A percentile compares a stretch with the other conserved stretches of the same genome.
Conservation (phyloP, 2,329 filamentous ascomycete genomes). For the Botrytis cinerea region DNA sequence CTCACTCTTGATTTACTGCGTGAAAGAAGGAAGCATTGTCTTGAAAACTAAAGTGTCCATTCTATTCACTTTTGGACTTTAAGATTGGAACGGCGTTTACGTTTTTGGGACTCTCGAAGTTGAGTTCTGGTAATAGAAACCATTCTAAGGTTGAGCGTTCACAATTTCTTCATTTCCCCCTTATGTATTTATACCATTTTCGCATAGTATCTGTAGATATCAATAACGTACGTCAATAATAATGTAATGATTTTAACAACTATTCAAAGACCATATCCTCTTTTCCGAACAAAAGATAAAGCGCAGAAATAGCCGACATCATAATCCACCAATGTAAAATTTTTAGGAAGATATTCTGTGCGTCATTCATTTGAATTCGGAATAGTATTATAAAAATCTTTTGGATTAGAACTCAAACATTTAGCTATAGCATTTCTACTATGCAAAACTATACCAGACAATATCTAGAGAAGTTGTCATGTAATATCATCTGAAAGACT, state of each 20-base stretch:
- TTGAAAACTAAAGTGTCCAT: not conserved
- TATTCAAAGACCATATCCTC: not conserved
- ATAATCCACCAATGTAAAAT: not conserved
- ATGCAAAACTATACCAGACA: not conserved
- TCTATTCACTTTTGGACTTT: not conserved
- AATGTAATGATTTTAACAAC: not conserved
- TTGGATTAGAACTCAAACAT: not conserved
- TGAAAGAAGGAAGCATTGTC: not conserved
- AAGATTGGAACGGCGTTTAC: not conserved
- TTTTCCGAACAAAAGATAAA: not conserved
- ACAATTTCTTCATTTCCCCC: not conserved
- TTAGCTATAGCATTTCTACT: not conserved
- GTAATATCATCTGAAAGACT: not conserved
- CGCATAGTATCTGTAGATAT: not conserved
- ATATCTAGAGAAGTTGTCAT: not conserved
- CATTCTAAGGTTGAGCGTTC: not conserved
- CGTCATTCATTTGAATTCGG: not conserved
- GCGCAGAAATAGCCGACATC: not conserved
- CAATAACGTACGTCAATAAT: not conserved
- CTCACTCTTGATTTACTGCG: not conserved
- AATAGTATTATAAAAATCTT: not conserved
- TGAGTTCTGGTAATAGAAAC: not conserved
- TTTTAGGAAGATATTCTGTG: not conserved
- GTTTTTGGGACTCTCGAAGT: not conserved
- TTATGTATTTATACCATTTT: not conserved